phyloP scores from a whole-genome alignment of 495 filamentous ascomycete genomes.

The Articulospora tetracladia region DNA sequence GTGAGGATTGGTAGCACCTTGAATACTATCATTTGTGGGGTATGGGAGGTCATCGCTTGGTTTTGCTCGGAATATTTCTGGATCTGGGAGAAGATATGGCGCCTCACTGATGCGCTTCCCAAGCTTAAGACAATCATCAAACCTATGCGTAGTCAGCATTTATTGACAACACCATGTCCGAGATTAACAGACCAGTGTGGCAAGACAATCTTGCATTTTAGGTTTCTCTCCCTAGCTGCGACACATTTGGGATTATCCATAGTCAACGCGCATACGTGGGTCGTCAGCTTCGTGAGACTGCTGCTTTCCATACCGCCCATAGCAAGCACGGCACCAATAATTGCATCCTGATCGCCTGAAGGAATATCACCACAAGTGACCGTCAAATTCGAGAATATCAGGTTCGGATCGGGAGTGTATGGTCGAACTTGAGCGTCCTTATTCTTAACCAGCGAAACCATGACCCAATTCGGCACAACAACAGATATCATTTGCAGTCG shows the following conservation, averaged over 20 bases:
- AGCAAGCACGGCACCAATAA: slow-evolving; percentile 83
- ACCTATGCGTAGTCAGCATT: slow-evolving; percentile 51
- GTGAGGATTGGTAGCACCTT: slow-evolving; percentile 68
- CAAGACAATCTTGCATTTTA: slow-evolving; percentile 78
- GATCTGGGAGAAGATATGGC: slow-evolving; percentile 85
- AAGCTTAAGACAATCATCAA: slow-evolving; percentile 93
- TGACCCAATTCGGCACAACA: slow-evolving; percentile 79
- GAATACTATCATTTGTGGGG: slow-evolving; percentile 54
- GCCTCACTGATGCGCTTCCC: slow-evolving; percentile 81
- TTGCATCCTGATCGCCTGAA: slow-evolving; percentile 84
- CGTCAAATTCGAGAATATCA: slow-evolving; percentile 82
- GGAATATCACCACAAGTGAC: slow-evolving; percentile 77
- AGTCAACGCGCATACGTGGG: slow-evolving; percentile 84
- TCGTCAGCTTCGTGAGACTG: slow-evolving; percentile 65
- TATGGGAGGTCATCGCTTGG: slow-evolving; percentile 52
- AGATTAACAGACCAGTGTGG: slow-evolving; percentile 75
- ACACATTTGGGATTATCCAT: slow-evolving; percentile 69
- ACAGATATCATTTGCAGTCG: slow-evolving; percentile 74
- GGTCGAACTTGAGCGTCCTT: slow-evolving; percentile 75
- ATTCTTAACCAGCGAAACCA: slow-evolving; percentile 57
- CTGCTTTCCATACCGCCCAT: slow-evolving; percentile 80
- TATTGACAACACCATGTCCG: slow-evolving; percentile 13
- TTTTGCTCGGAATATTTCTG: slow-evolving; percentile 62
- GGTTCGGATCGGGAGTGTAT: slow-evolving; percentile 83
- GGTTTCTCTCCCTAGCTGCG: slow-evolving; percentile 54